phyloP scores from a whole-genome alignment of 2,329 filamentous ascomycete species.

The Ceratocystis eucalypticola region DNA sequence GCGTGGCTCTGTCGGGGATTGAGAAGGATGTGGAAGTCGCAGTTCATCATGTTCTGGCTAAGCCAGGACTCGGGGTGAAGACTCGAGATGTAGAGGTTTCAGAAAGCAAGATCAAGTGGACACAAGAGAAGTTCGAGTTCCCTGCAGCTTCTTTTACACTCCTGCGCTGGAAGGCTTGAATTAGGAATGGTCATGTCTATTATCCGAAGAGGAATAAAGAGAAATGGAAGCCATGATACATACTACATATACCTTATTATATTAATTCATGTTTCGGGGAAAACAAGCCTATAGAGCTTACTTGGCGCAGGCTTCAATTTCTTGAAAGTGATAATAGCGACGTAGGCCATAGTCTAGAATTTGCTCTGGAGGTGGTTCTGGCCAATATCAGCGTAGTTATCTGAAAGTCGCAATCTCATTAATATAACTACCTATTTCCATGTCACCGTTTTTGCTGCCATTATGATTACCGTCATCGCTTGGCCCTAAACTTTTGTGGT shows the following conservation, averaged over 20 bases:
- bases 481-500: neutral
- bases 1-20: constrained; percentile 46
- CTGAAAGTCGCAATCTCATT: neutral
- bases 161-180: constrained; percentile 38
- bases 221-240: too few relatives aligned
- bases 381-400: neutral
- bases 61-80: constrained; percentile 40
- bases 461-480: too few relatives aligned
- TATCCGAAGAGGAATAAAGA: too few relatives aligned
- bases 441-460: neutral
- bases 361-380: too few relatives aligned
- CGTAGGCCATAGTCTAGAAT: too few relatives aligned
- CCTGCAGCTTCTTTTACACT: constrained; percentile 54
- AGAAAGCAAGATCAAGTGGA: constrained; percentile 41
- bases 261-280: too few relatives aligned
- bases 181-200: neutral
- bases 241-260: too few relatives aligned
- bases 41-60: constrained; percentile 49
- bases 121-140: constrained; percentile 45
- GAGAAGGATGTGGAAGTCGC: constrained; percentile 34
- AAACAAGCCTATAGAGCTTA: too few relatives aligned
- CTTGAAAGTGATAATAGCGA: too few relatives aligned
- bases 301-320: too few relatives aligned
- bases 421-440: neutral
- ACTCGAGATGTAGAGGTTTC: constrained; percentile 40